phyloP scores from a whole-genome alignment of 139 green algal genomes.

The Raphidocelis subcapitata region DNA sequence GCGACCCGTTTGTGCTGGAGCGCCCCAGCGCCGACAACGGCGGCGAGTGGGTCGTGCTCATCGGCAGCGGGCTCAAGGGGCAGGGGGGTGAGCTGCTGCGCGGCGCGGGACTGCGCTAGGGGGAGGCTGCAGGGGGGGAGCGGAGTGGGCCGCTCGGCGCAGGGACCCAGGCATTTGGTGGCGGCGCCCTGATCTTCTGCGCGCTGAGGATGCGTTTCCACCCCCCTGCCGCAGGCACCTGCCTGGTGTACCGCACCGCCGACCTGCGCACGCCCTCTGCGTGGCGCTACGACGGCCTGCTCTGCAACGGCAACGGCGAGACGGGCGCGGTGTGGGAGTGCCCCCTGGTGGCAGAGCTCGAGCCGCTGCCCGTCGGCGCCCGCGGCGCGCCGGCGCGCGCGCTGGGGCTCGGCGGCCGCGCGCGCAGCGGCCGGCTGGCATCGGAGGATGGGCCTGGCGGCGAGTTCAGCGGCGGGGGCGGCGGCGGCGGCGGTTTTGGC shows the following conservation, averaged over 20 bases:
- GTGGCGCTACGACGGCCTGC: constrained; percentile 43
- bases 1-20: constrained; percentile 79
- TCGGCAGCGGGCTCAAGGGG: constrained; percentile 49
- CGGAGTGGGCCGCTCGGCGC: too few relatives aligned
- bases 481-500: too few relatives aligned
- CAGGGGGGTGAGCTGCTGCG: too few relatives aligned
- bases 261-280: constrained; percentile 19
- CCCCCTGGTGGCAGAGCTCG: constrained; percentile 39
- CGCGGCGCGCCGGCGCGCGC: neutral
- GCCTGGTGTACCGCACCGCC: constrained; percentile 37
- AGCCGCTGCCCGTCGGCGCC: constrained; percentile 1
- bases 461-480: too few relatives aligned
- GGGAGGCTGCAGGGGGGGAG: neutral
- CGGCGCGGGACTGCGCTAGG: neutral
- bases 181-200: too few relatives aligned
- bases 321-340: constrained; percentile 58
- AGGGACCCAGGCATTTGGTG: too few relatives aligned
- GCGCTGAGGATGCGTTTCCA: too few relatives aligned
- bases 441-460: too few relatives aligned
- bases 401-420: neutral
- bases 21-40: constrained; percentile 26
- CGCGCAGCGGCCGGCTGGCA: neutral
- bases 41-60: constrained; percentile 57
- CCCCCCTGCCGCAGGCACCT: constrained; percentile 24
- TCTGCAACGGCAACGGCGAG: constrained; percentile 31